phyloP scores from a whole-genome alignment of 2,329 filamentous ascomycete species.

The Davidsoniella eucalypti region DNA sequence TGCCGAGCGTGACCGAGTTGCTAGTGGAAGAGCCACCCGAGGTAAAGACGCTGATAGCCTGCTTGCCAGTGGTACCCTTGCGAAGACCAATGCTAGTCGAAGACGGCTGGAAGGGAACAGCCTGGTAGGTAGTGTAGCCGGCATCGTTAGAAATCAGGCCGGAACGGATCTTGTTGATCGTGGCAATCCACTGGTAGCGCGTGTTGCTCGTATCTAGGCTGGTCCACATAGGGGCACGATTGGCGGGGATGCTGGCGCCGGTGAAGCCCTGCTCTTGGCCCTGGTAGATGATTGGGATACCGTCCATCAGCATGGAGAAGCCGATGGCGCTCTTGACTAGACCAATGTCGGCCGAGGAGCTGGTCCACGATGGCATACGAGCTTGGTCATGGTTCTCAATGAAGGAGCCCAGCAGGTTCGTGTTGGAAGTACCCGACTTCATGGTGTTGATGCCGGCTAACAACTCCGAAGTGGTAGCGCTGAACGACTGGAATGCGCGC shows the following conservation, averaged over 20 bases:
- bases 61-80: constrained; percentile 10
- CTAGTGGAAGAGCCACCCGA: constrained; percentile 11
- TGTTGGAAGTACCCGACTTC: constrained; percentile 32
- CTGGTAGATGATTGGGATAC: constrained; percentile 43
- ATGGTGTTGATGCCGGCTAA: constrained; percentile 46
- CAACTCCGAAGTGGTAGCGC: constrained; percentile 25
- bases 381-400: constrained; percentile 49
- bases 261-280: constrained; percentile 44
- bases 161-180: constrained; percentile 10
- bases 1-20: constrained; percentile 10
- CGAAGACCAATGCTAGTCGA: constrained; percentile 12
- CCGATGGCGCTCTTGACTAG: constrained; percentile 27
- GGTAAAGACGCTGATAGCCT: constrained; percentile 13
- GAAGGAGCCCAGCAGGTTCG: constrained; percentile 34
- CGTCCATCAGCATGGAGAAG: constrained; percentile 22
- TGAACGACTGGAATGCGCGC: constrained; percentile 11
- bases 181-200: constrained; percentile 12
- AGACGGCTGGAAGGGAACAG: constrained; percentile 12
- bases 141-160: constrained; percentile 10
- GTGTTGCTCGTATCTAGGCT: constrained; percentile 10
- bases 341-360: constrained; percentile 33
- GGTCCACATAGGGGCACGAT: constrained; percentile 12
- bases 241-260: constrained; percentile 28
- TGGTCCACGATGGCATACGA: constrained; percentile 28
- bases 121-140: constrained; percentile 11